phyloP scores from a whole-genome alignment of 2,329 filamentous ascomycete species.

The Rosellinia necatrix region DNA sequence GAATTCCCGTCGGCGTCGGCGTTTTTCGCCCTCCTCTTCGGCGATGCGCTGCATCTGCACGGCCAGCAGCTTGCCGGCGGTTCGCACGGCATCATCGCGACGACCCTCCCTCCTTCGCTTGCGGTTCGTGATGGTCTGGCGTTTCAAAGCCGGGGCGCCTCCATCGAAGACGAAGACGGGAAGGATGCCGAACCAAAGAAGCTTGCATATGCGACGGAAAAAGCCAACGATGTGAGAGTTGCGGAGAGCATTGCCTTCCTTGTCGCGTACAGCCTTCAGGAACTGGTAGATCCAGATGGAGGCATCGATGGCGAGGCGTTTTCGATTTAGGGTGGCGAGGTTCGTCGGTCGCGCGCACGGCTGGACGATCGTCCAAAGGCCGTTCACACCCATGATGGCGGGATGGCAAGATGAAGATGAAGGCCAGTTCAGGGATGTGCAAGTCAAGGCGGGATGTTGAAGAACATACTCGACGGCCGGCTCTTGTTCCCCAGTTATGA shows the following conservation, averaged over 20 bases:
- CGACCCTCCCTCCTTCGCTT: conserved; percentile 83
- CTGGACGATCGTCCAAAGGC: conserved; percentile 94
- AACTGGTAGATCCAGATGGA: conserved; percentile 99
- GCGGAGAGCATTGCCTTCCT: conserved; percentile 93
- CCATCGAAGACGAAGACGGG: conserved; percentile 99
- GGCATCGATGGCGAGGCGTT: conserved; percentile 94
- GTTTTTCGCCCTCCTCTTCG: conserved; percentile 78
- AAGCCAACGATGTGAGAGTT: conserved; percentile 97
- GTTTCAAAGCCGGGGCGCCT: conserved; percentile 86
- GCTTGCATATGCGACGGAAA: conserved; percentile 96
- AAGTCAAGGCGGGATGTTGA: conserved; percentile 23
- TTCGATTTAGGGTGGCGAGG: conserved; percentile 93
- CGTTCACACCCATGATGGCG: conserved; percentile 88
- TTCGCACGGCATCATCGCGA: conserved; percentile 88
- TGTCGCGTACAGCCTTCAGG: conserved; percentile 96
- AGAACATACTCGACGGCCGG: conserved; percentile 15
- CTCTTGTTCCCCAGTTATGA: too few relatives aligned
- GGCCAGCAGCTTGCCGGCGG: conserved; percentile 87
- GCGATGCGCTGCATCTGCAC: conserved; percentile 91
- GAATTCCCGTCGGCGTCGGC: conserved; percentile 54
- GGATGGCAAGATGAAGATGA: conserved; percentile 11
- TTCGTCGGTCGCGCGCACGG: conserved; percentile 95
- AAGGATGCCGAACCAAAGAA: conserved; percentile 93
- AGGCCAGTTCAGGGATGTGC: conserved; percentile 14
- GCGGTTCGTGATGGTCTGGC: conserved; percentile 82